Base-by-base conservation (phyloP, 139 green algal genomes). In the Yamagishiella unicocca region DNA sequence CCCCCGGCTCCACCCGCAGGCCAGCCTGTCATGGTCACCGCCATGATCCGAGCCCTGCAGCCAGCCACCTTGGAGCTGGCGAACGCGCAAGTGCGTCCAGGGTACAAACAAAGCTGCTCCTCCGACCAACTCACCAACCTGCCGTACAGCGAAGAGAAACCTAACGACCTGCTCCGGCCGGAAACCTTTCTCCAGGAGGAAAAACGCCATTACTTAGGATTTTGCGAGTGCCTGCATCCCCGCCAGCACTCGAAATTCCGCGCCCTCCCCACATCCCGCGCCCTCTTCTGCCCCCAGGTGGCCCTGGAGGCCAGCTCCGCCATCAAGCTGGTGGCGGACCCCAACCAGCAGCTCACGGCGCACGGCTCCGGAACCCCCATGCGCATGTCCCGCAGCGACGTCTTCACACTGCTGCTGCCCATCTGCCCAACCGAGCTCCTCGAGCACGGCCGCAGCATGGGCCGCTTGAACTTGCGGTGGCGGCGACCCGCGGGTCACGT, bases 401-500 rank as follows among this genome's bases (percentile, higher is more conserved):
- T 90, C 7, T 64, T 90, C 54, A 88, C 84, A 43, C 42, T 94
- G 58, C 78, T 92, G 80, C 76, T 92, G 68, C 89, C 90, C 33
- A 64, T 94, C 38, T 74, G 83, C 40, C 87, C 89, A 31, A 89
- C 87, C 21, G 58, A 74, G 38, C 62, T 84, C 35, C 58, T 67
- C 24, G 53, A 81, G n/a, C 24, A 86, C 50, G 12, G 27, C 27
- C 40, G 64, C 10, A 82, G 72, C 78, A 87, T 94, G 64, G 91
- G 91, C 3, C 61, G 72, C 25, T 55, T 94, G 75, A 72, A 83
- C 31, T 46, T 94, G 37, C 78, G 38, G 31, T 94, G 91, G 89
- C 87, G 84, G n/a, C 86, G 91, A 1, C 19, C 38, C 79, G 79
- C 79, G 3, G 58, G 79, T 38, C 66, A 70, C 61, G n/a, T 46